Evolutionary conservation across 2,329 filamentous ascomycete genomes (phyloP).

Genomic region (Knufia fluminis): DNA sequence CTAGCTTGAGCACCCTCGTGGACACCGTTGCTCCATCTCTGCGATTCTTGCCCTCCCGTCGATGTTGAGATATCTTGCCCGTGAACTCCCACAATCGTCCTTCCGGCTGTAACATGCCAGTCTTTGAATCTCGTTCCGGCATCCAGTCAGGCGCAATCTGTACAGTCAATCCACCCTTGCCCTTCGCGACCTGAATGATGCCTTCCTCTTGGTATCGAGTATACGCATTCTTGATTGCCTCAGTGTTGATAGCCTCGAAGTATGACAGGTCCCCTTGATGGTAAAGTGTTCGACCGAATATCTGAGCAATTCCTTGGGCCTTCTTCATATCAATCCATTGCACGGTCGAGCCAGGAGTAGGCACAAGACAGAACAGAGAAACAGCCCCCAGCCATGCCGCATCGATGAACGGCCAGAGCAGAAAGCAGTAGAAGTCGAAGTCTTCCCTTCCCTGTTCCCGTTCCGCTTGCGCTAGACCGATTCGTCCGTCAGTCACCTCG

Average conservation of each 20-base stretch:
- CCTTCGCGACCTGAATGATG: conserved; percentile 68
- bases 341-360: conserved; percentile 44
- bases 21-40: conserved; percentile 87
- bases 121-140: conserved; percentile 54
- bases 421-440: conserved; percentile 96
- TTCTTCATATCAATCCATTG: conserved; percentile 70
- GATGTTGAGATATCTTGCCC: conserved; percentile 70
- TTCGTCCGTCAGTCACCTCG: conserved; percentile 50
- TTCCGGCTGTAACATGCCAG: conserved; percentile 54
- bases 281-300: conserved; percentile 91
- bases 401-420: conserved; percentile 98
- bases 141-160: conserved; percentile 67
- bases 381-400: conserved; percentile 86
- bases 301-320: conserved; percentile 70
- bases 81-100: conserved; percentile 87
- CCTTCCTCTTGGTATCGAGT: conserved; percentile 81
- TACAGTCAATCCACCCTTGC: conserved; percentile 39
- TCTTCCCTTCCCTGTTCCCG: conserved; percentile 76
- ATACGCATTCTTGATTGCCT: conserved; percentile 89
- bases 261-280: conserved; percentile 96
- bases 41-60: conserved; percentile 89
- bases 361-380: conserved; percentile 75
- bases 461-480: conserved; percentile 70
- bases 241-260: conserved; percentile 97
- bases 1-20: conserved; percentile 66